These are phyloP conservation scores for Trametes sanguinea DNA, from an alignment of 768 basidiomycete genomes.

Conservation along the genomic window DNA sequence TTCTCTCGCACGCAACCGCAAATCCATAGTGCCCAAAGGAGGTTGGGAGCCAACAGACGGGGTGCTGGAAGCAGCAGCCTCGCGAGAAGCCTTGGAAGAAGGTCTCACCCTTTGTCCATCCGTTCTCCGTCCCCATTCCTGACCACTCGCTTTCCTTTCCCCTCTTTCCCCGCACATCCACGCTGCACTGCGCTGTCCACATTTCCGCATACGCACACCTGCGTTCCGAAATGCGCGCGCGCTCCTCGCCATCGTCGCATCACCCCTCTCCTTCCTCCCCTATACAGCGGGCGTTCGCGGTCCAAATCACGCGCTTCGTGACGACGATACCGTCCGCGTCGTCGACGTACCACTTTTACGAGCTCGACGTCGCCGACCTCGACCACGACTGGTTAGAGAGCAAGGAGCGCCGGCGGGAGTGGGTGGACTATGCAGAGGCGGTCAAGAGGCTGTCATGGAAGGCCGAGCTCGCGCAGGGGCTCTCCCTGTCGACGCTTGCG, in stretches of 20 bases:
- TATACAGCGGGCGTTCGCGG: slow-evolving; percentile 83
- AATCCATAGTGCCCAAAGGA: slow-evolving; percentile 79
- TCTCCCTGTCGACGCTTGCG: slow-evolving; percentile 71
- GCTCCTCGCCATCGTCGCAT: slow-evolving; percentile 26
- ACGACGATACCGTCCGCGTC: slow-evolving; percentile 79
- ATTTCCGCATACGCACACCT: slow-evolving; percentile 12
- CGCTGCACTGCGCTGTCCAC: slow-evolving; percentile 36
- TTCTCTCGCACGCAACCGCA: slow-evolving; percentile 2
- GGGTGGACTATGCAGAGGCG: slow-evolving; percentile 88
- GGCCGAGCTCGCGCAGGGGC: slow-evolving; percentile 76
- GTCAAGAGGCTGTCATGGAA: slow-evolving; percentile 78
- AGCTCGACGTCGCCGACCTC: slow-evolving; percentile 76
- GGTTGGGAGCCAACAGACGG: slow-evolving; percentile 86
- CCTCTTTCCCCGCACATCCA: slow-evolving; percentile 9
- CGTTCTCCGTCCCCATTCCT: slow-evolving; percentile 58
- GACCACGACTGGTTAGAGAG: slow-evolving; percentile 83
- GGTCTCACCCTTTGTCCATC: slow-evolving; percentile 87
- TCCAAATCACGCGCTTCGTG: slow-evolving; percentile 81
- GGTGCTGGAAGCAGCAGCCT: slow-evolving; percentile 83
- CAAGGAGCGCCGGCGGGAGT: slow-evolving; percentile 78
- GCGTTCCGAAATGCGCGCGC: slow-evolving; percentile 17
- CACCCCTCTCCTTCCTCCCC: slow-evolving; percentile 11
- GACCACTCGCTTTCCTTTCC: slow-evolving; percentile 29
- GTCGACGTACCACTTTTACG: slow-evolving; percentile 88
- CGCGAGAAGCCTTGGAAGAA: slow-evolving; percentile 93